Percentiles rank a stretch among this genome's conserved stretches.
phyloP scores from a whole-genome alignment of 2,329 filamentous ascomycete species.

The Fonsecaea nubica region DNA sequence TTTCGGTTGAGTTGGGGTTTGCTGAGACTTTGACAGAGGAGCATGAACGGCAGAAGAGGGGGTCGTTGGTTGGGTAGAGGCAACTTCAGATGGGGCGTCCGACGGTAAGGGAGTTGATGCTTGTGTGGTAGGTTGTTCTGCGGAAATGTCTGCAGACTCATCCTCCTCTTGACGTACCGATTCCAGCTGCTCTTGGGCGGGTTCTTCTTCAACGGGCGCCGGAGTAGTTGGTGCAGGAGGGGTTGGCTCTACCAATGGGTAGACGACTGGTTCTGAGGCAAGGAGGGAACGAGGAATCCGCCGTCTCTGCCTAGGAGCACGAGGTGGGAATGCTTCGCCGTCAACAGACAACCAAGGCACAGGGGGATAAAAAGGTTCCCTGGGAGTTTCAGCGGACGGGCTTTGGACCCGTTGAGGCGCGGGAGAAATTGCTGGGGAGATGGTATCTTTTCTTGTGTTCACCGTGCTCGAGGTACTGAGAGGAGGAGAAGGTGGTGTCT shows the following conservation, averaged over 20 bases:
- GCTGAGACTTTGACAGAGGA: constrained; percentile 43
- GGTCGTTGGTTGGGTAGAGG: constrained; percentile 62
- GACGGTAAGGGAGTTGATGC: constrained; percentile 65
- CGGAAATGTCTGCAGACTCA: constrained; percentile 20
- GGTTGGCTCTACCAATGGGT: constrained; percentile 56
- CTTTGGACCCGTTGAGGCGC: constrained; percentile 44
- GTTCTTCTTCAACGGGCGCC: constrained; percentile 37
- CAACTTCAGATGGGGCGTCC: constrained; percentile 63
- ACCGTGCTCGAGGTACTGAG: constrained; percentile 37
- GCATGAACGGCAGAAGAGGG: constrained; percentile 59
- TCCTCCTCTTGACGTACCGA: constrained; percentile 30
- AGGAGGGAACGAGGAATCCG: constrained; percentile 47
- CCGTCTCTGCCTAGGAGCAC: constrained; percentile 56
- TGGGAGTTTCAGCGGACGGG: constrained; percentile 31
- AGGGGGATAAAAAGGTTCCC: constrained; percentile 58
- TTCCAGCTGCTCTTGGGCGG: constrained; percentile 34
- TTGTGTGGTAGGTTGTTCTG: constrained; percentile 44
- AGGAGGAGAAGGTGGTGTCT: constrained; percentile 39
- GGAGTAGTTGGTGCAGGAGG: constrained; percentile 21
- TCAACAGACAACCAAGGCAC: constrained; percentile 68
- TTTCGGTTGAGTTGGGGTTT: constrained; percentile 44
- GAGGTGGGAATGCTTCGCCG: constrained; percentile 61
- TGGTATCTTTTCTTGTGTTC: constrained; percentile 38
- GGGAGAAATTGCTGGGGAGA: constrained; percentile 39
- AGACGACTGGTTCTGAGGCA: constrained; percentile 50